These are phyloP conservation scores for Durusdinium trenchii DNA, from an alignment of 73 alveolate genomes.

Conservation along the genomic window DNA sequence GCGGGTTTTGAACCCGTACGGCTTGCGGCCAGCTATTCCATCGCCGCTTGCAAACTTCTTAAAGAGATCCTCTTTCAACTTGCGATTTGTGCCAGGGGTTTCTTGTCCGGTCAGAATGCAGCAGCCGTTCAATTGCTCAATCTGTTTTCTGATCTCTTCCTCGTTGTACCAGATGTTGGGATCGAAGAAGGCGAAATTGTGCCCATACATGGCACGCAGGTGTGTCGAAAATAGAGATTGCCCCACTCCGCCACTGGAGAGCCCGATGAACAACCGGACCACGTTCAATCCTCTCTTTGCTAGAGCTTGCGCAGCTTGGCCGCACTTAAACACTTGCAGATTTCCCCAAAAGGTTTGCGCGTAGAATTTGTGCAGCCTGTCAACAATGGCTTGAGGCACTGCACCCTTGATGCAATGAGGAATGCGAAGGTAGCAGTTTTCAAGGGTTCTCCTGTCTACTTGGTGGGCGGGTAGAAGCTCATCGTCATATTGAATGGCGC, in stretches of 20 bases:
- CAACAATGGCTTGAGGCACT: background rate
- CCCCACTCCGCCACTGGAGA: constrained; percentile 36
- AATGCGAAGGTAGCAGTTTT: constrained; percentile 1
- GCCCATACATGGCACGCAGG: constrained; percentile 25
- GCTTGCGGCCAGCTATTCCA: constrained; percentile 46
- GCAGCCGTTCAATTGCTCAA: constrained; percentile 25
- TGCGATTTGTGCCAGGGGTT: background rate
- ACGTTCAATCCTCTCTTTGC: constrained; percentile 53
- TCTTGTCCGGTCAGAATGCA: constrained; percentile 39
- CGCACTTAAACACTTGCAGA: background rate
- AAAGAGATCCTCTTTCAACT: constrained; percentile 3
- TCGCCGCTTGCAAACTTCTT: constrained; percentile 17
- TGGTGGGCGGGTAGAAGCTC: background rate
- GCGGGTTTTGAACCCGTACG: constrained; percentile 25
- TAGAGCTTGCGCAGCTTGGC: constrained; percentile 58
- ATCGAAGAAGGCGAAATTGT: constrained; percentile 35
- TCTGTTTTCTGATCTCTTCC: constrained; percentile 53
- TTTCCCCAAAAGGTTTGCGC: constrained; percentile 47
- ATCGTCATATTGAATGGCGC: background rate
- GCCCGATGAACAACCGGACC: constrained; percentile 12
- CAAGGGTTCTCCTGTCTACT: background rate
- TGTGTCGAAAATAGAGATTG: constrained; percentile 37
- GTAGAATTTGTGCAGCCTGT: background rate
- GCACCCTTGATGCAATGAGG: constrained; percentile 19
- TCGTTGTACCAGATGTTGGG: constrained; percentile 38